Evolutionary conservation across 2,329 filamentous ascomycete species (phyloP).

Genomic region (Fusarium sp.): DNA sequence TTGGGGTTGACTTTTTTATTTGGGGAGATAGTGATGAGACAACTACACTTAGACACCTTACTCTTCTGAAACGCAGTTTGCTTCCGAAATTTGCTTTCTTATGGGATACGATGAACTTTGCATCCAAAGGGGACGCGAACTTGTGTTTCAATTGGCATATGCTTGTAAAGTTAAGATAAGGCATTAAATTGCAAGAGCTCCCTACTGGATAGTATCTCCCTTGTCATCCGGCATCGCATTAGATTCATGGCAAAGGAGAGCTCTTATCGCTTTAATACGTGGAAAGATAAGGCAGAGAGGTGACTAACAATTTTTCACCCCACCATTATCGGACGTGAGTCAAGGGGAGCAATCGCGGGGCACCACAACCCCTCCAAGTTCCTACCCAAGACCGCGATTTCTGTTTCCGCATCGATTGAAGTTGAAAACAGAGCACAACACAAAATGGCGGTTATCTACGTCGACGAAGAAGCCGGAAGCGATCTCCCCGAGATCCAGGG

Average conservation of each 20-base stretch:
- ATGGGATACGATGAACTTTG: background rate
- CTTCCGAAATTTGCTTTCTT: background rate
- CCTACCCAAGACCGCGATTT: slow-evolving; percentile 16
- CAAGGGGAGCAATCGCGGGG: slow-evolving; percentile 31
- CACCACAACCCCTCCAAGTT: slow-evolving; percentile 28
- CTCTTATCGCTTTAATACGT: slow-evolving; percentile 9
- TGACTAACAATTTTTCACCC: slow-evolving; percentile 36
- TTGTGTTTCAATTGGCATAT: background rate
- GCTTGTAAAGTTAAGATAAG: background rate
- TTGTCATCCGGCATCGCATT: background rate
- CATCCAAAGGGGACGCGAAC: too few relatives aligned
- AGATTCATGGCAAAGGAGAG: background rate
- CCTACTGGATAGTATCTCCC: background rate
- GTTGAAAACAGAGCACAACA: background rate
- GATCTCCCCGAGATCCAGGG: slow-evolving; percentile 76
- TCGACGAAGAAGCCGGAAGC: slow-evolving; percentile 81
- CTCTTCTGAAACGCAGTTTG: background rate
- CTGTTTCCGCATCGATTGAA: slow-evolving; percentile 20
- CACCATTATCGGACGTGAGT: slow-evolving; percentile 36
- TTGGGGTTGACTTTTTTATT: background rate
- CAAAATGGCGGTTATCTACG: slow-evolving; percentile 49
- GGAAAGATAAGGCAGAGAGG: slow-evolving; percentile 15
- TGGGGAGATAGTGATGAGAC: background rate
- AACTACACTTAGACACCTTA: background rate
- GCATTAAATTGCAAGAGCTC: background rate